A percentile compares a stretch with the other conserved stretches of the same genome.
phyloP scores from a whole-genome alignment of 2,329 filamentous ascomycete genomes.

The Penicillium hesseltinei region DNA sequence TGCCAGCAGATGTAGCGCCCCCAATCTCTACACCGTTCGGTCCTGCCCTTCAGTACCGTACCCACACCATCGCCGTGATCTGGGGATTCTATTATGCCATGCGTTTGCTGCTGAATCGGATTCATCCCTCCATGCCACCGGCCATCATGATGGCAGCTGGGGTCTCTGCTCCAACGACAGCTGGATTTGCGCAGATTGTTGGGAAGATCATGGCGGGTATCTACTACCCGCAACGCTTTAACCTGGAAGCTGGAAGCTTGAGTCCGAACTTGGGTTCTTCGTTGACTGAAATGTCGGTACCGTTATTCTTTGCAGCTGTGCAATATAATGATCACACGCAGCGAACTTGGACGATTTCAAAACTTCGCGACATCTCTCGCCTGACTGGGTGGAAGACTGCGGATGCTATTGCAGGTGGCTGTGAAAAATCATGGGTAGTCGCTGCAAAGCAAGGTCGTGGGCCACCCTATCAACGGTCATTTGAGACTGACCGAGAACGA shows the following conservation, averaged over 20 bases:
- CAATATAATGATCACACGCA: conserved; percentile 71
- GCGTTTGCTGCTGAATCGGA: conserved; percentile 75
- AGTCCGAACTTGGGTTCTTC: conserved; percentile 77
- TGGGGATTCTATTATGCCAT: conserved; percentile 88
- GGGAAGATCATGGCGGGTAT: conserved; percentile 77
- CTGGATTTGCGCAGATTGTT: conserved; percentile 67
- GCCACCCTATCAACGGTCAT: conserved; percentile 62
- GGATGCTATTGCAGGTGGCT: conserved; percentile 75
- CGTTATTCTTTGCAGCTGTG: conserved; percentile 82
- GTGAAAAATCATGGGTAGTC: conserved; percentile 79
- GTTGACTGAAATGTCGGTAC: conserved; percentile 77
- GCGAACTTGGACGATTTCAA: conserved; percentile 72
- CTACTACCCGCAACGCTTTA: conserved; percentile 44
- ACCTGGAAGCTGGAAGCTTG: conserved; percentile 51
- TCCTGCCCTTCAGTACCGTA: conserved; percentile 74
- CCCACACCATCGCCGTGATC: conserved; percentile 80
- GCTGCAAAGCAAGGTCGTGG: conserved; percentile 71
- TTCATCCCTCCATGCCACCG: conserved; percentile 87
- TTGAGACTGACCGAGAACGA: conserved; percentile 16
- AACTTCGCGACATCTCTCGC: conserved; percentile 71
- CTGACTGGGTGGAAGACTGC: conserved; percentile 87
- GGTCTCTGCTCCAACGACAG: conserved; percentile 71
- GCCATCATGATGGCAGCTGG: conserved; percentile 84
- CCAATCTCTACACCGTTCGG: conserved; percentile 74
- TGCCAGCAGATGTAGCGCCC: conserved; percentile 65